phyloP scores from a whole-genome alignment of 2,329 filamentous ascomycete species.

The Fusarium denticulatum region DNA sequence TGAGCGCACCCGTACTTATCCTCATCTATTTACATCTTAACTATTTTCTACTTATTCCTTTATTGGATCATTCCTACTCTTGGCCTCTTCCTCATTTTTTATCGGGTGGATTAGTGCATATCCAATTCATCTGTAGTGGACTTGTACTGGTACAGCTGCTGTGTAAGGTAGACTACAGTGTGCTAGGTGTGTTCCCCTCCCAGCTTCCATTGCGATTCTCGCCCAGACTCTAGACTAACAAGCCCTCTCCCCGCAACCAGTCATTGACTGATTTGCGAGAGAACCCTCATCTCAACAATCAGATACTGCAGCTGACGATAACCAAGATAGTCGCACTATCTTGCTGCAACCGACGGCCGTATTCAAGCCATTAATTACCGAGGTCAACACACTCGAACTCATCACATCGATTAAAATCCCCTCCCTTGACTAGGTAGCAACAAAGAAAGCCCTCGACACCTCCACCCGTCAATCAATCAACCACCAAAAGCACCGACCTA shows the following conservation, averaged over 20 bases:
- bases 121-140: slow-evolving; percentile 18
- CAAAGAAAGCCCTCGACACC: slow-evolving; percentile 17
- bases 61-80: slow-evolving; percentile 1
- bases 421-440: slow-evolving; percentile 7
- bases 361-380: not conserved
- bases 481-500: slow-evolving; percentile 1
- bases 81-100: slow-evolving; percentile 5
- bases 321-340: slow-evolving; percentile 10
- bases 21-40: not conserved
- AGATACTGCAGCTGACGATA: slow-evolving; percentile 6
- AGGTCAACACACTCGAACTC: not conserved
- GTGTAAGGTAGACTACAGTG: not conserved
- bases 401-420: not conserved
- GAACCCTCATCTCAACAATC: slow-evolving; percentile 20
- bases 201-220: slow-evolving; percentile 30
- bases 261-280: slow-evolving; percentile 30
- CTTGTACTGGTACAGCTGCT: slow-evolving; percentile 12
- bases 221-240: slow-evolving; percentile 31
- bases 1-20: slow-evolving; percentile 11
- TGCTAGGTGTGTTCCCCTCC: slow-evolving; percentile 28
- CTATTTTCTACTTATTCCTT: not conserved
- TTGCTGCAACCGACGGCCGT: not conserved
- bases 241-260: slow-evolving; percentile 42
- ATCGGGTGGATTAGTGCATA: slow-evolving; percentile 2
- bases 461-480: slow-evolving; percentile 1